These are phyloP conservation scores for Tarenaya hassleriana DNA, from an alignment of 345 rosid species.

Conservation along the genomic window DNA sequence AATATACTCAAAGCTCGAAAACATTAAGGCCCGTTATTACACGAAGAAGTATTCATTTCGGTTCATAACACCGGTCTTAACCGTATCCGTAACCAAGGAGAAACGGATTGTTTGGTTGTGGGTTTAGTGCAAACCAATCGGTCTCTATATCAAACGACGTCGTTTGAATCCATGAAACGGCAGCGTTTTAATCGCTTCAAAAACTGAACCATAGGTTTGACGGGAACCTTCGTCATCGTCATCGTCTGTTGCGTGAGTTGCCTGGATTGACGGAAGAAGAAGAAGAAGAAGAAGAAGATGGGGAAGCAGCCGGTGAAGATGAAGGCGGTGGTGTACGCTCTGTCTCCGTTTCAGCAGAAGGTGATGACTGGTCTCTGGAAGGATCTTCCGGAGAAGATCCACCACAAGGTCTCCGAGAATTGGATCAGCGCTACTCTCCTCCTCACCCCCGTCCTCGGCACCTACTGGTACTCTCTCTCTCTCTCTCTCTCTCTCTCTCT, in stretches of 20 bases:
- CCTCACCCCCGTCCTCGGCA: slow-evolving; percentile 55
- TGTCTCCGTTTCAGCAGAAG: slow-evolving; percentile 84
- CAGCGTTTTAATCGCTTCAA: neutral
- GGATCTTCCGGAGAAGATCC: slow-evolving; percentile 63
- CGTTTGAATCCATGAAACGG: neutral
- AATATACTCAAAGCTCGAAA: no score
- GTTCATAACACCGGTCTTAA: no score
- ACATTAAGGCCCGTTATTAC: no score
- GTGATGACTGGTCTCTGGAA: slow-evolving; percentile 67
- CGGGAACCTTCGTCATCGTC: slow-evolving; percentile 11
- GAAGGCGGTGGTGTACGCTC: slow-evolving; percentile 80
- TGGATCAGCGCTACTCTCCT: slow-evolving; percentile 77
- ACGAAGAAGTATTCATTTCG: no score
- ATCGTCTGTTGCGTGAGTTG: slow-evolving; percentile 12
- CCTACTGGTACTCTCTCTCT: slow-evolving; percentile 40
- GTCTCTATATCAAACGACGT: no score
- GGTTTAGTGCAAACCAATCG: no score
- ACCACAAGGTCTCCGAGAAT: slow-evolving; percentile 78
- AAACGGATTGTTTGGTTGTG: no score
- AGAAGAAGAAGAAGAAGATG: slow-evolving; percentile 61
- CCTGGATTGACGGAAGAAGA: neutral
- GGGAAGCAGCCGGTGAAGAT: slow-evolving; percentile 72
- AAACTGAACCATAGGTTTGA: slow-evolving; percentile 6
- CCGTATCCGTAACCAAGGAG: no score
- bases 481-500: neutral